phyloP scores from a whole-genome alignment of 2,329 filamentous ascomycete species.

The Talaromyces sp. region DNA sequence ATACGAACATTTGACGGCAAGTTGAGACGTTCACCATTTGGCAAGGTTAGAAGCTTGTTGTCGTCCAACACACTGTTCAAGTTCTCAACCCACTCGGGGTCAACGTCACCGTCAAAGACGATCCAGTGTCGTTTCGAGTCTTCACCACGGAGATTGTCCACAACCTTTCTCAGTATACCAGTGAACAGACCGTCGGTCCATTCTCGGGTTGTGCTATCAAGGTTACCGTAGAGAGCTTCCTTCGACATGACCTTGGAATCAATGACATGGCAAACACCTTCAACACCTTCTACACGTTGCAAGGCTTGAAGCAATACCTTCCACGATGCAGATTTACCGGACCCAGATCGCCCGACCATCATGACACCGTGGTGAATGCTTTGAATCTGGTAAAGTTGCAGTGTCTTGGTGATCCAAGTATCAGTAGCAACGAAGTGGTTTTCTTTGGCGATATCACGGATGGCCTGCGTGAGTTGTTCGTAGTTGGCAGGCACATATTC shows the following conservation, averaged over 20 bases:
- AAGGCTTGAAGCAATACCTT: conserved; percentile 86
- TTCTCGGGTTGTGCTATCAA: conserved; percentile 95
- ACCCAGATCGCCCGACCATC: conserved; percentile 99
- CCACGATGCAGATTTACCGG: conserved; percentile 95
- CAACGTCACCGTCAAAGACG: conserved; percentile 97
- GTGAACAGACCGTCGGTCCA: conserved; percentile 99
- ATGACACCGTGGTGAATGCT: conserved; percentile 98
- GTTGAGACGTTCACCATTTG: conserved; percentile 96
- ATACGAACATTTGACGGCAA: conserved; percentile 93
- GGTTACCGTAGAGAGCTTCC: conserved; percentile 89
- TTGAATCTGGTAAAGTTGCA: conserved; percentile 98
- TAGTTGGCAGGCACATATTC: conserved; percentile 89
- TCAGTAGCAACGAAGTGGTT: conserved; percentile 87
- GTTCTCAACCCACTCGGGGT: conserved; percentile 99
- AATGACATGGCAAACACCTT: conserved; percentile 95
- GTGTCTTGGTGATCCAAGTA: conserved; percentile 93
- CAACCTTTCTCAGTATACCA: conserved; percentile 95
- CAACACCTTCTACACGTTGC: conserved; percentile 83
- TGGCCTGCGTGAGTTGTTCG: conserved; percentile 73
- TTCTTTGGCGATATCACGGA: conserved; percentile 77
- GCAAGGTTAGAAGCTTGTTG: conserved; percentile 94
- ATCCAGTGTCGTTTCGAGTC: conserved; percentile 98
- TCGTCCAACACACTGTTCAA: conserved; percentile 99
- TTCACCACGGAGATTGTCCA: conserved; percentile 96
- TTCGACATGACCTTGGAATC: conserved; percentile 99